Evolutionary conservation across 148 eudicot genomes (phyloP).

Genomic region (Vaccinium myrtillus): DNA sequence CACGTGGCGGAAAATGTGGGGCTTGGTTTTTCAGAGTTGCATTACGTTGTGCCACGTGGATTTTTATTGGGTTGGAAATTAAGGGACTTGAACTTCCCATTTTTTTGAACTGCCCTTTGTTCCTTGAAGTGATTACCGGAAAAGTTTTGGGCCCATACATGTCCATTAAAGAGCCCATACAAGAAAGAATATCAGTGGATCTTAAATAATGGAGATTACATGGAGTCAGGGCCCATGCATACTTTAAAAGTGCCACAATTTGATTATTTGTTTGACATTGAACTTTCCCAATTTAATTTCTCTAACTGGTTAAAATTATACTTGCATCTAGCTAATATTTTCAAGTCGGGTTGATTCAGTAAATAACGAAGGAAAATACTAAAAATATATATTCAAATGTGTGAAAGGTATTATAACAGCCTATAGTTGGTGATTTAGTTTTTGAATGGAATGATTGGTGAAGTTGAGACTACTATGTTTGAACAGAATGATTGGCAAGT

Average conservation of each 20-base stretch:
- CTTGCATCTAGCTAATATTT: background rate
- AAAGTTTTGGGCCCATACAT: background rate
- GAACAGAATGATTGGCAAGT: no score
- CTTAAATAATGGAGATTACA: background rate
- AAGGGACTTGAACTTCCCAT: no score
- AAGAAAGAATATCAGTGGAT: background rate
- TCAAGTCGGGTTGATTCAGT: no score
- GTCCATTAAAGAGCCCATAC: background rate
- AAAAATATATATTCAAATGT: no score
- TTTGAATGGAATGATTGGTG: no score
- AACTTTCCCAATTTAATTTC: no score
- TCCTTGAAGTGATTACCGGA: background rate
- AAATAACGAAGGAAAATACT: no score
- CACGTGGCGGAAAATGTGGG: background rate
- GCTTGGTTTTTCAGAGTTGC: background rate
- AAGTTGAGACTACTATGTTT: no score
- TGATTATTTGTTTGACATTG: background rate
- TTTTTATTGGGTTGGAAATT: background rate
- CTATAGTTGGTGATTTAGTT: no score
- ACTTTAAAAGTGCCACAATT: background rate
- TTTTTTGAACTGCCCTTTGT: background rate
- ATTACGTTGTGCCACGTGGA: background rate
- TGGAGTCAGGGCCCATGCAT: background rate
- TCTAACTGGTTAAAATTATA: no score
- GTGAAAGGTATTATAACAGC: no score